phyloP scores from a whole-genome alignment of 352 stramenopile species.

The Pythium folliculosum region DNA sequence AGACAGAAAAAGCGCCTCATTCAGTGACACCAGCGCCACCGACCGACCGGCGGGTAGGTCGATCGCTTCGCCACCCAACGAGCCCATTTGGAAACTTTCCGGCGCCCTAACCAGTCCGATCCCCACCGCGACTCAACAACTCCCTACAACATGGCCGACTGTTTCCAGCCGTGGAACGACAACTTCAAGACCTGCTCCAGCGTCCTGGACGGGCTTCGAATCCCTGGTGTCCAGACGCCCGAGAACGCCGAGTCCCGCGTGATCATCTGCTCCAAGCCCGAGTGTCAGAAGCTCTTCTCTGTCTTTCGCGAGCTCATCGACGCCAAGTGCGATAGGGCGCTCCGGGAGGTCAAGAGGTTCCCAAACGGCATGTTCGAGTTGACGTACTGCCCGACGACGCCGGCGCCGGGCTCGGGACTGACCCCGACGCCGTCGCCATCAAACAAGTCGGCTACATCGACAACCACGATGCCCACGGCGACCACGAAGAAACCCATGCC shows the following conservation, averaged over 20 bases:
- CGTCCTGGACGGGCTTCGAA: background rate
- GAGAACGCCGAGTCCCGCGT: background rate
- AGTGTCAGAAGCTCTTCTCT: slow-evolving; percentile 1
- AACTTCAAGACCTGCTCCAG: background rate
- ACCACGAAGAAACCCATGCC: too few species aligned
- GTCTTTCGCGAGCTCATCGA: background rate
- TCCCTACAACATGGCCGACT: background rate
- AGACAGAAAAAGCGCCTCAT: too few species aligned
- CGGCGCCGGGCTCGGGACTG: background rate
- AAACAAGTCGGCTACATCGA: too few species aligned
- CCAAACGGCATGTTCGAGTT: background rate
- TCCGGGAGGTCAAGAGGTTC: background rate
- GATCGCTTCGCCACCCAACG: too few species aligned
- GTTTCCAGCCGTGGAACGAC: background rate
- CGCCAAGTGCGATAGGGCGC: background rate
- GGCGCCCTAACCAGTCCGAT: too few species aligned
- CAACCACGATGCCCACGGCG: too few species aligned
- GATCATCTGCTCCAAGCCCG: background rate
- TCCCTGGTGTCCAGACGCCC: background rate
- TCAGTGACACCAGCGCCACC: too few species aligned
- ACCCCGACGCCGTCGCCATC: background rate
- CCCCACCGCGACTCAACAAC: too few species aligned
- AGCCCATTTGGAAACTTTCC: too few species aligned
- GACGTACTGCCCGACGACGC: background rate
- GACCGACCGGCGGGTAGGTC: too few species aligned